phyloP scores from a whole-genome alignment of 2,329 filamentous ascomycete genomes.

The Elsinoe australis region DNA sequence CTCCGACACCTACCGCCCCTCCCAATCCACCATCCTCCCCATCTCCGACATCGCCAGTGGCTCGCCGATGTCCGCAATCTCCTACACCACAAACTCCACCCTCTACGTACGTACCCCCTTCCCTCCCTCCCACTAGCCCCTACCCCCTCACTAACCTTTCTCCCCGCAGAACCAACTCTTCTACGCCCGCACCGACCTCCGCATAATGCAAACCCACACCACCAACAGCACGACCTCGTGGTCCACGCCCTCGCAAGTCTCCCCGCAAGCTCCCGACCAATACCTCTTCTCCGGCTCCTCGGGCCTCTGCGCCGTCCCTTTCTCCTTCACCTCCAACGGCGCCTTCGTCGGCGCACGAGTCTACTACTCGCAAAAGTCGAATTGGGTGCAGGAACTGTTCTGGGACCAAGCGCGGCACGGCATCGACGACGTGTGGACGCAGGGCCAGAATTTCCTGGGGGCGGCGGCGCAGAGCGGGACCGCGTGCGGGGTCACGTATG shows the following conservation, averaged over 20 bases:
- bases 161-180: constrained; percentile 14
- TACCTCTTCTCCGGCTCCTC: constrained; percentile 3
- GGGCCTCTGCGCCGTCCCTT: constrained; percentile 6
- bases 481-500: background rate
- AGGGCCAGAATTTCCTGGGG: background rate
- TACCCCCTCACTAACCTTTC: too few species aligned
- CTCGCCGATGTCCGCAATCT: constrained; percentile 7
- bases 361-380: background rate
- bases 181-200: constrained; percentile 3
- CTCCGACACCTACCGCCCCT: background rate
- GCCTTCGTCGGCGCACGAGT: constrained; percentile 3
- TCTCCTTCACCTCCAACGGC: constrained; percentile 1
- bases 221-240: background rate
- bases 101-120: too few species aligned
- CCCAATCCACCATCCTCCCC: constrained; percentile 1
- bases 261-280: background rate
- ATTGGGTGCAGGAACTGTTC: constrained; percentile 11
- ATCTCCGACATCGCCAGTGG: constrained; percentile 3
- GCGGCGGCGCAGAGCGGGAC: background rate
- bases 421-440: background rate
- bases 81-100: constrained; percentile 12
- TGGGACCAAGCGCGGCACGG: constrained; percentile 7
- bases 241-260: constrained; percentile 1
- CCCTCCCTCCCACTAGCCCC: too few species aligned
- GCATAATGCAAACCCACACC: constrained; percentile 13